Base-by-base conservation (phyloP, 2,329 filamentous ascomycete genomes). In the Aureobasidium musti region DNA sequence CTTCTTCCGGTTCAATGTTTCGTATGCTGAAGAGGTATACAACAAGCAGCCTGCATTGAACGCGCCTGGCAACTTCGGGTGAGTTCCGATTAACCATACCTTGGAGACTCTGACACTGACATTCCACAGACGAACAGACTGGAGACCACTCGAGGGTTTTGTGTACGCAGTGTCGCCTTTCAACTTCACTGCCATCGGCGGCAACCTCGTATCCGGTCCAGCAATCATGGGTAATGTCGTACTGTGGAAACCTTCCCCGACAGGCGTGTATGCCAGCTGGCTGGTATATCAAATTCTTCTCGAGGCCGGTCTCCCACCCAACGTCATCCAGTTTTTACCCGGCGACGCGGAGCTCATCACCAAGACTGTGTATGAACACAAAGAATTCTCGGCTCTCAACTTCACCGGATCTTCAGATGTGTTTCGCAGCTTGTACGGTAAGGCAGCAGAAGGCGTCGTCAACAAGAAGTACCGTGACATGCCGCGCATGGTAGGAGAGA, bases 401-500 rank as follows among this genome's bases (percentile, higher is more conserved):
- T 80, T 78, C 45, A 77, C 74, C n/a, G 79, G 79, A 0, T 79
- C 76, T 0, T 75, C 78, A 0, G 74, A 74, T 39, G 78, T 80
- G 4, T 80, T 80, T 67, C 73, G 75, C 21, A 68, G 66, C 0
- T 21, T 80, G 0, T 75, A 74, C 63, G 73, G 65, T 47, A 75
- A 73, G 63, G 75, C 76, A 19, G 79, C 76, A 14, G 56, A 74
- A 33, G 73, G 69, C 8, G 69, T 72, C 8, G 74, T 69, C 2
- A 71, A 71, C 3, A 73, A 74, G 21, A 75, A 70, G 2, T 79
- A 78, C 63, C 71, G 73, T 21, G 74, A 77, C 49, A 79, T 74
- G 72, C 82, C 82, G 0, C 75, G 81, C 1, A 74, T 84, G 35
- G 79, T 84, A 2, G 82, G 81, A 65, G 82, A 84, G 75, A 84